Conservation (phyloP, 2,329 filamentous ascomycete genomes). For the Hypoxylon sp. region DNA sequence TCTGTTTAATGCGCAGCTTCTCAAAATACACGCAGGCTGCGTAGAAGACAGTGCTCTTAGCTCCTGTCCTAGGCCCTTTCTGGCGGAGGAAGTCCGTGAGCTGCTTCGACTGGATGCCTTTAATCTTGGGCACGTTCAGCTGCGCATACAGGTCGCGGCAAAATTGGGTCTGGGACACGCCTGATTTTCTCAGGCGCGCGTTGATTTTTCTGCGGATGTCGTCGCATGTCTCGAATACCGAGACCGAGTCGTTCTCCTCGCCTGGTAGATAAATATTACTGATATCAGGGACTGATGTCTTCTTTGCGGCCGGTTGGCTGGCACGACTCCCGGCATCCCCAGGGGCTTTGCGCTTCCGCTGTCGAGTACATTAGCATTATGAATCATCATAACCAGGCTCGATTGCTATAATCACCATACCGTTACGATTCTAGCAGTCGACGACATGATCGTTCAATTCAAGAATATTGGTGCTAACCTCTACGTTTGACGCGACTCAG, state of each 20-base stretch:
- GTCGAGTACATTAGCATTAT: background rate
- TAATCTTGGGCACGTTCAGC: constrained; percentile 46
- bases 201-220: constrained; percentile 64
- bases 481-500: too few relatives aligned
- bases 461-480: too few relatives aligned
- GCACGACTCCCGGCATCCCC: constrained; percentile 47
- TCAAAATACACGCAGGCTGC: constrained; percentile 66
- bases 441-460: background rate
- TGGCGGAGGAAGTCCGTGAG: constrained; percentile 59
- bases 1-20: constrained; percentile 60
- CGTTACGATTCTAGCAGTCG: background rate
- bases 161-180: constrained; percentile 60
- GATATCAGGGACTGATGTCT: constrained; percentile 46
- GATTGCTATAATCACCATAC: background rate
- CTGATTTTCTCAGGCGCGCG: constrained; percentile 54
- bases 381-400: too few relatives aligned
- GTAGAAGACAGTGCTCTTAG: constrained; percentile 59
- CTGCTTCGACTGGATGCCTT: constrained; percentile 48
- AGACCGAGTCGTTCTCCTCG: constrained; percentile 53
- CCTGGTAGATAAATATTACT: constrained; percentile 53
- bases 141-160: constrained; percentile 51
- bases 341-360: constrained; percentile 21
- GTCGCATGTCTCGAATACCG: constrained; percentile 65
- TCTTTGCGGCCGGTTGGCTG: constrained; percentile 26
- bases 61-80: constrained; percentile 56